A percentile compares a stretch with the other conserved stretches of the same genome.
phyloP scores from a whole-genome alignment of 2,329 filamentous ascomycete species.

The Daldinia sp. region DNA sequence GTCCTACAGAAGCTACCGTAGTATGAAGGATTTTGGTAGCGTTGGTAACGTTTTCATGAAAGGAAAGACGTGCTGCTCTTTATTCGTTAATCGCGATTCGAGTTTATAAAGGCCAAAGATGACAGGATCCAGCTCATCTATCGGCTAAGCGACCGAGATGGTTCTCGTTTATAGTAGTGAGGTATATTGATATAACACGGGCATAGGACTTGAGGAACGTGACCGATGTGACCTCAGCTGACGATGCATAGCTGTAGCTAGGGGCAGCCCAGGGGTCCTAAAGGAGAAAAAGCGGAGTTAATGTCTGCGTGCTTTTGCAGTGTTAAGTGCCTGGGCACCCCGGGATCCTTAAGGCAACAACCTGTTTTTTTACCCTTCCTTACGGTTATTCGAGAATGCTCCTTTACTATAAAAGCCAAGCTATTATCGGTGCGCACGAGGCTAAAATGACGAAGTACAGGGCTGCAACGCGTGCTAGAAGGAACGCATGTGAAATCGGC shows the following conservation, averaged over 20 bases:
- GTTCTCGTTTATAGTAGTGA: slow-evolving; percentile 28
- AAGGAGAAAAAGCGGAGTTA: slow-evolving; percentile 20
- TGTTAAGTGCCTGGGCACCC: slow-evolving; percentile 11
- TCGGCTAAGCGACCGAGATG: slow-evolving; percentile 26
- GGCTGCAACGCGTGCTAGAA: slow-evolving; percentile 3
- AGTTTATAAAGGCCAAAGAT: slow-evolving; percentile 6
- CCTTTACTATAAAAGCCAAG: slow-evolving; percentile 2
- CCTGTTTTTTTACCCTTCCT: slow-evolving; percentile 20
- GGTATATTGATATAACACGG: slow-evolving; percentile 27
- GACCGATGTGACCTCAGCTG: slow-evolving; percentile 35
- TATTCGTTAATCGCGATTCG: slow-evolving; percentile 15
- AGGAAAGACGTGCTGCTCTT: slow-evolving; percentile 3
- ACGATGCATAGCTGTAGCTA: slow-evolving; percentile 25
- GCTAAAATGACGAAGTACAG: slow-evolving; percentile 7
- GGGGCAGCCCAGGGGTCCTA: not conserved
- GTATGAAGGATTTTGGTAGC: slow-evolving; percentile 13
- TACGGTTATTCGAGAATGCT: slow-evolving; percentile 21
- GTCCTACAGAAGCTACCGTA: slow-evolving; percentile 20
- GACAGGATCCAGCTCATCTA: not conserved
- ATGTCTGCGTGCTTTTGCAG: slow-evolving; percentile 3
- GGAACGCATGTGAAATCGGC: slow-evolving; percentile 14
- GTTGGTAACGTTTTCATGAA: slow-evolving; percentile 9
- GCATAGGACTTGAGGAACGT: slow-evolving; percentile 30
- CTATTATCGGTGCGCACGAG: slow-evolving; percentile 9
- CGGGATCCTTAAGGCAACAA: slow-evolving; percentile 15